Evolutionary conservation across 768 basidiomycete genomes (phyloP), one percentile per base, ranked within the genome.

Genomic region (Steccherinum ochraceum): DNA sequence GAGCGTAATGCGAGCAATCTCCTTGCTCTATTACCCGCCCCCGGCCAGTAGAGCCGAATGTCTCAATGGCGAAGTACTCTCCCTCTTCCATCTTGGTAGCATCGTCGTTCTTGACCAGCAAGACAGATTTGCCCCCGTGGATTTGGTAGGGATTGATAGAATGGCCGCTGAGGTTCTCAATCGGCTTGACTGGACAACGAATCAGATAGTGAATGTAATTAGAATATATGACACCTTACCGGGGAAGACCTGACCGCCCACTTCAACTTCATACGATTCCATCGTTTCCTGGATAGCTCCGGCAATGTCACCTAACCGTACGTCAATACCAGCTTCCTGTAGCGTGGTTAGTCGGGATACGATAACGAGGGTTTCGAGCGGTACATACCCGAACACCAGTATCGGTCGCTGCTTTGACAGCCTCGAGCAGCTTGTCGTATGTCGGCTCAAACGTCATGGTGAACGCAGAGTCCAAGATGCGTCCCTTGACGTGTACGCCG

Each of bases 61-160:
- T 99, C 68, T 99, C 96, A 50, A 99, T 95, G 7, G 96, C 96
- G 65, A 91, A 99, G 64, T 98, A 97, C 61, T 98, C 96, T 39
- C 94, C 96, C 69, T 99, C 96, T 63, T 98, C 96, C 96, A 99
- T 99, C 70, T 91, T 95, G 12, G 88, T 91, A 54, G 86, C 82
- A 63, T 96, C 93, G 25, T 85, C 79, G 51, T 87, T 92, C 65
- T 87, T 90, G 42, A 96, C 89, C 42, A 98, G 80, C 27, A 90
- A 76, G 1, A 98, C 84, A 0, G 89, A 90, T 68, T 99, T 99
- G 24, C 88, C 88, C 13, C 89, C 95, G 63, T 99, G 95, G 53
- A 98, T 96, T 56, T 85, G 84, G 66, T 97, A 94, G 23, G 72
- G 80, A 50, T 84, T 82, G 58, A 98, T 98, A 12, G 88, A 87